Conservation (phyloP, 1,284 basidiomycete genomes). For the Apiotrichum porosum region DNA sequence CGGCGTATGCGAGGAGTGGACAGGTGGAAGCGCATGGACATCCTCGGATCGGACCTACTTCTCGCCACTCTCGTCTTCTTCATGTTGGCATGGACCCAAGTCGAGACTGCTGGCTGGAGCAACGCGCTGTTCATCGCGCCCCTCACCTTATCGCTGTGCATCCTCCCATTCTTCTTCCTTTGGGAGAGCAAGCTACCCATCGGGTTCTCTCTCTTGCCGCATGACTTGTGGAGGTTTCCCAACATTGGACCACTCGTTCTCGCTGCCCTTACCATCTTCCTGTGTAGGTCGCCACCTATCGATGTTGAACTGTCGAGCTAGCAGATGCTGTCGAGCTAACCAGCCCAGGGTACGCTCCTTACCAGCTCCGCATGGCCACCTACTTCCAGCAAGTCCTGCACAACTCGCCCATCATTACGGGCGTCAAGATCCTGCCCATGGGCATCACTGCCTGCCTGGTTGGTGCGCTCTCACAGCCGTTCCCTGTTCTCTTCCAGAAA, state of each 20-base stretch:
- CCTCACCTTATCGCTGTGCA: constrained; percentile 32
- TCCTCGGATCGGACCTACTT: constrained; percentile 20
- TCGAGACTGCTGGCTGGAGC: constrained; percentile 21
- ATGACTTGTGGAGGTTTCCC: constrained; percentile 31
- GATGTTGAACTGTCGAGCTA: no score
- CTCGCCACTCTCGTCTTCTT: constrained; percentile 17
- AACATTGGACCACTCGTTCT: constrained; percentile 33
- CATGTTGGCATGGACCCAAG: constrained; percentile 22
- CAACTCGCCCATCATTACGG: constrained; percentile 27
- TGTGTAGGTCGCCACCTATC: no score
- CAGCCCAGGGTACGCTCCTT: no score
- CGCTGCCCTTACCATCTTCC: constrained; percentile 23
- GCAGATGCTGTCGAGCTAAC: no score
- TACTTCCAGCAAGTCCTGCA: constrained; percentile 24
- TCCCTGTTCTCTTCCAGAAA: constrained; percentile 31
- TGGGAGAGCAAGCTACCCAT: constrained; percentile 33
- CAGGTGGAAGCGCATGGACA: constrained; percentile 19
- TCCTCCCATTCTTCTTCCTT: constrained; percentile 38
- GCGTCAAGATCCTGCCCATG: constrained; percentile 36
- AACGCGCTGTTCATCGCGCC: constrained; percentile 28
- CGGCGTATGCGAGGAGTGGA: constrained; percentile 11
- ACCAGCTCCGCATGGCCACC: constrained; percentile 30
- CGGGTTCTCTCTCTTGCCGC: constrained; percentile 27
- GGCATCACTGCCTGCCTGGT: constrained; percentile 30
- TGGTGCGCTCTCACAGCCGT: constrained; percentile 24